Conservation (phyloP, 192 early-diverging fungal genomes). For the Ambispora gerdemannii region DNA sequence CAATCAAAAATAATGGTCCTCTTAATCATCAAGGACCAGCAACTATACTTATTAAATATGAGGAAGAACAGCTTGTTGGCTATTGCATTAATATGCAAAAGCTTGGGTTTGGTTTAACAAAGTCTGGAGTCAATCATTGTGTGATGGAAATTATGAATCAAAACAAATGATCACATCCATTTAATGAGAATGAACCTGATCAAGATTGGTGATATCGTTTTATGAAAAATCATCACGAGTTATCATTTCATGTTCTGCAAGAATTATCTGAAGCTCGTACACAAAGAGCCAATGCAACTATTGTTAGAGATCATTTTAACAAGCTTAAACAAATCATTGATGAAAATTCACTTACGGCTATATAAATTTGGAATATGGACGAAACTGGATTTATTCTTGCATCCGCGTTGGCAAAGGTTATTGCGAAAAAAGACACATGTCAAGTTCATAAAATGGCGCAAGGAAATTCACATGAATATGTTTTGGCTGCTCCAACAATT, state of each 20-base stretch:
- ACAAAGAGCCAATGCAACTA: neutral
- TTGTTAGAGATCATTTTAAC: neutral
- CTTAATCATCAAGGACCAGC: neutral
- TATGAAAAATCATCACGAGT: too few species aligned
- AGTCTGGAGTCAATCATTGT: constrained; percentile 12
- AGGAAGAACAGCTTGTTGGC: constrained; percentile 11
- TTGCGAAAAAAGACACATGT: neutral
- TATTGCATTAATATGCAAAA: too few species aligned
- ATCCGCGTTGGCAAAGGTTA: neutral
- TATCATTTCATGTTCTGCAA: too few species aligned
- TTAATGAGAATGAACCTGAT: constrained; percentile 10
- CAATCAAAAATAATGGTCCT: constrained; percentile 26
- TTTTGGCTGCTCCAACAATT: neutral
- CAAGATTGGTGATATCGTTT: neutral
- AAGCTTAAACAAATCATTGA: neutral
- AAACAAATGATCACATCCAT: neutral
- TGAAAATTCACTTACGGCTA: neutral
- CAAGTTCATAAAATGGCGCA: neutral
- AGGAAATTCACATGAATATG: neutral
- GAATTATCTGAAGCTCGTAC: neutral
- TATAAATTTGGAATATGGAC: neutral
- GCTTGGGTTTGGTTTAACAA: constrained; percentile 20
- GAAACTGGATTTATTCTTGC: neutral
- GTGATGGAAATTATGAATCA: neutral
- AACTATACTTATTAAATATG: constrained; percentile 8